These are phyloP conservation scores for Lepiota subincarnata DNA, from an alignment of 768 basidiomycete genomes.

Conservation along the genomic window DNA sequence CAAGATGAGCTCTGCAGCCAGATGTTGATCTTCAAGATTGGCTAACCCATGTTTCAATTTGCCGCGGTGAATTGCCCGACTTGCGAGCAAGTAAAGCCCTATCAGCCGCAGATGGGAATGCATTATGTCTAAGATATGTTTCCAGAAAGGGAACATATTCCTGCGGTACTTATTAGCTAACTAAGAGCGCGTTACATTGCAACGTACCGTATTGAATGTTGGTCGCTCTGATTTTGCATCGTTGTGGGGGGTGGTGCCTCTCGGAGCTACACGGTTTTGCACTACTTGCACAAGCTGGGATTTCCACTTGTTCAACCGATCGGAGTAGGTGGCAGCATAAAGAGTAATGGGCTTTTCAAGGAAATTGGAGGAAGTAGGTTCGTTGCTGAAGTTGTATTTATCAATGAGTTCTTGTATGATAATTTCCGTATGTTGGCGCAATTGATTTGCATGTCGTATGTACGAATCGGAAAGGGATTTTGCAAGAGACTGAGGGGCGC, in stretches of 20 bases:
- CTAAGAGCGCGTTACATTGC: neutral
- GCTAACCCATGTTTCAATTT: slow-evolving; percentile 55
- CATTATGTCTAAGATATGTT: slow-evolving; percentile 43
- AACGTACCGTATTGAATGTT: neutral
- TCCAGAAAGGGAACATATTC: slow-evolving; percentile 43
- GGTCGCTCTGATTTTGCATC: neutral
- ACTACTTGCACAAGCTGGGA: too few species aligned
- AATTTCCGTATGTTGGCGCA: neutral
- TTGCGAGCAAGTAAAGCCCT: slow-evolving; percentile 37
- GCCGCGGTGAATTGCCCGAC: slow-evolving; percentile 37
- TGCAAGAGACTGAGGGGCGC: neutral
- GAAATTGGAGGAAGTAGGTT: neutral
- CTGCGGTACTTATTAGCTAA: slow-evolving; percentile 20
- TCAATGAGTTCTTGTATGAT: neutral
- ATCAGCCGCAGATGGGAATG: slow-evolving; percentile 41
- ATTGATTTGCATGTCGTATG: neutral
- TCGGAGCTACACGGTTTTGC: too few species aligned
- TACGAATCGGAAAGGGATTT: neutral
- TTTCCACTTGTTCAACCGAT: neutral
- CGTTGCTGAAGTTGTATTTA: neutral
- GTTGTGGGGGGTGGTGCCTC: neutral
- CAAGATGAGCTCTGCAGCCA: too few species aligned
- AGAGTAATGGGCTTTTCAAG: neutral
- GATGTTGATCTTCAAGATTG: too few species aligned
- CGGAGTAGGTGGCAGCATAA: neutral